Evolutionary conservation across 352 stramenopile genomes (phyloP).

Genomic region (Phytophthora pisi): DNA sequence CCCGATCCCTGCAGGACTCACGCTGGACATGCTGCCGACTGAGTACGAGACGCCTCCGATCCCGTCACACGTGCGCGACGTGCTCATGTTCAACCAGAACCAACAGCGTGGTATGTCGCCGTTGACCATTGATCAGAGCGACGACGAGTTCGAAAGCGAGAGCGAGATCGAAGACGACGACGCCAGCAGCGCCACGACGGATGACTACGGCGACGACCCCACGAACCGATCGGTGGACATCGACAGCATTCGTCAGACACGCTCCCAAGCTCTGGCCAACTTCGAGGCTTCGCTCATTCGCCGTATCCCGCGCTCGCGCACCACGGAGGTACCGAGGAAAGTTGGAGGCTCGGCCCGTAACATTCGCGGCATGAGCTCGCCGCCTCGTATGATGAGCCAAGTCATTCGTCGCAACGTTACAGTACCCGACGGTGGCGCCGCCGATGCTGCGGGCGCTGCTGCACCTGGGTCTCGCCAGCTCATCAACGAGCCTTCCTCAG

Average conservation of each 20-base stretch:
- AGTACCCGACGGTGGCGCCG: constrained; percentile 16
- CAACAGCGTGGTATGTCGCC: constrained; percentile 22
- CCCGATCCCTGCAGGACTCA: constrained; percentile 54
- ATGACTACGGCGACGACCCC: constrained; percentile 32
- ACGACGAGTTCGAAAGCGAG: constrained; percentile 37
- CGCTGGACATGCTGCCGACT: constrained; percentile 53
- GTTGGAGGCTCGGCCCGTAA: constrained; percentile 37
- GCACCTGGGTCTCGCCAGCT: background rate
- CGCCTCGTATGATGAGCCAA: constrained; percentile 51
- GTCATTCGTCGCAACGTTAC: constrained; percentile 40
- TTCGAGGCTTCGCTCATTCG: constrained; percentile 51
- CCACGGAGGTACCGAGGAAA: constrained; percentile 31
- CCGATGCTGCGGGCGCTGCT: background rate
- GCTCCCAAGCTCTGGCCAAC: constrained; percentile 34
- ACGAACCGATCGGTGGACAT: constrained; percentile 47
- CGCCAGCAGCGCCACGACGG: constrained; percentile 42
- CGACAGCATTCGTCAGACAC: constrained; percentile 42
- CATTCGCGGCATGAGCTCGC: constrained; percentile 57
- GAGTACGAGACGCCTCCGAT: constrained; percentile 47
- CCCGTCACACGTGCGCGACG: constrained; percentile 35
- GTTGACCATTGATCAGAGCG: constrained; percentile 13
- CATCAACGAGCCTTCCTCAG: constrained; percentile 20
- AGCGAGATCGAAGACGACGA: constrained; percentile 42
- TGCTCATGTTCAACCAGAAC: constrained; percentile 32
- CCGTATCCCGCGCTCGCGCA: constrained; percentile 34